Conservation (phyloP, 495 filamentous ascomycete species). For the Letharia columbiana region DNA sequence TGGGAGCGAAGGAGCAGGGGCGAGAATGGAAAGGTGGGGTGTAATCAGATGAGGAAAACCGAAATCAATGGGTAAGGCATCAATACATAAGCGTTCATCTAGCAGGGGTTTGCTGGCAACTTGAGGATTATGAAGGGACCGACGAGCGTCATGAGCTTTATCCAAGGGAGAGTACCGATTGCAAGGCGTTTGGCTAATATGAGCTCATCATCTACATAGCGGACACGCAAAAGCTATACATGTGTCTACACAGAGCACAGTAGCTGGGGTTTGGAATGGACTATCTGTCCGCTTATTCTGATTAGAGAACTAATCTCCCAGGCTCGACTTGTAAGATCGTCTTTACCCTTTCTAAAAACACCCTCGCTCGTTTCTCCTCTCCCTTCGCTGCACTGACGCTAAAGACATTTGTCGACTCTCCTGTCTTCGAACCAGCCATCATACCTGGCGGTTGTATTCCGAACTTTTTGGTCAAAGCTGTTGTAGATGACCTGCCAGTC, state of each 20-base stretch:
- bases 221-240: not conserved
- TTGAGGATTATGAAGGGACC: not conserved
- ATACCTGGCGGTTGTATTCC: slow-evolving; percentile 14
- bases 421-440: slow-evolving; percentile 28
- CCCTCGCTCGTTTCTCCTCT: slow-evolving; percentile 70
- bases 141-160: slow-evolving; percentile 10
- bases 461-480: not conserved
- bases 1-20: slow-evolving; percentile 41
- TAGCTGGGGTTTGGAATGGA: not conserved
- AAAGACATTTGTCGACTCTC: slow-evolving; percentile 62
- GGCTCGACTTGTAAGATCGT: slow-evolving; percentile 73
- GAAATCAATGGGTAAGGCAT: not conserved
- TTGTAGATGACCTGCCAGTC: slow-evolving; percentile 35
- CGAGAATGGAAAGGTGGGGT: slow-evolving; percentile 58
- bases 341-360: slow-evolving; percentile 80
- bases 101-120: slow-evolving; percentile 9
- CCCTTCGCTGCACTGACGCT: slow-evolving; percentile 63
- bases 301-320: slow-evolving; percentile 58
- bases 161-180: not conserved
- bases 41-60: slow-evolving; percentile 50
- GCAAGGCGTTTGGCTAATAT: slow-evolving; percentile 12
- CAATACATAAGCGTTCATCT: slow-evolving; percentile 1
- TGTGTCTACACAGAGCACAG: slow-evolving; percentile 3
- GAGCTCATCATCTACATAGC: slow-evolving; percentile 1
- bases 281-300: not conserved